These are phyloP conservation scores for Globisporangium perplexum DNA, from an alignment of 352 stramenopile species.

Conservation along the genomic window DNA sequence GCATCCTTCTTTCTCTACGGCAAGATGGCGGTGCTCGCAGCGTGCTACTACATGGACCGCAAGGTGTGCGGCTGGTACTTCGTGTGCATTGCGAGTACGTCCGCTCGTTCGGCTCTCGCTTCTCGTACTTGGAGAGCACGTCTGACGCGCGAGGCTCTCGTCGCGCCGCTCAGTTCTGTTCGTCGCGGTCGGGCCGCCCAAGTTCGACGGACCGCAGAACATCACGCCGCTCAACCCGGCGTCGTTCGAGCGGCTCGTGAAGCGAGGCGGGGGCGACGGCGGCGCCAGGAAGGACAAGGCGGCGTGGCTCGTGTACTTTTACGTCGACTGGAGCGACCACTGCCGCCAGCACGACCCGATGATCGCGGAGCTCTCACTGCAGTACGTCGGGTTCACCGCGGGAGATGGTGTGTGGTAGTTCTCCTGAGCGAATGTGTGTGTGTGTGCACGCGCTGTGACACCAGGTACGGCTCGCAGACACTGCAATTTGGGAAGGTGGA, in stretches of 20 bases:
- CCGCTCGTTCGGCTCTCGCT: background rate
- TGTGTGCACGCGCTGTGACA: too few relatives aligned
- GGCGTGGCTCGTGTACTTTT: conserved; percentile 71
- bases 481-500: conserved; percentile 67
- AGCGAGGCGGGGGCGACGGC: conserved; percentile 18
- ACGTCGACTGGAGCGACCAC: conserved; percentile 67
- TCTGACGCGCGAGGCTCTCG: conserved; percentile 9
- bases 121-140: background rate
- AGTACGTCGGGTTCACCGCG: conserved; percentile 17
- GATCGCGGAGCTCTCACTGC: conserved; percentile 62
- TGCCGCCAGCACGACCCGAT: conserved; percentile 73
- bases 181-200: conserved; percentile 46
- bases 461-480: conserved; percentile 38
- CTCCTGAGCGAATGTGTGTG: too few relatives aligned
- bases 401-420: background rate
- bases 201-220: conserved; percentile 57
- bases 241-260: conserved; percentile 44
- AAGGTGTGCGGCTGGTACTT: conserved; percentile 58
- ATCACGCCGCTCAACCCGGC: conserved; percentile 38
- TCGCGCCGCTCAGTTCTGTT: conserved; percentile 31
- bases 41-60: conserved; percentile 64
- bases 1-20: conserved; percentile 66
- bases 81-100: conserved; percentile 48
- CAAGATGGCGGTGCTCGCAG: conserved; percentile 53
- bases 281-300: conserved; percentile 18